phyloP scores from a whole-genome alignment of 208 protist species.

The Leishmania amazonensis region DNA sequence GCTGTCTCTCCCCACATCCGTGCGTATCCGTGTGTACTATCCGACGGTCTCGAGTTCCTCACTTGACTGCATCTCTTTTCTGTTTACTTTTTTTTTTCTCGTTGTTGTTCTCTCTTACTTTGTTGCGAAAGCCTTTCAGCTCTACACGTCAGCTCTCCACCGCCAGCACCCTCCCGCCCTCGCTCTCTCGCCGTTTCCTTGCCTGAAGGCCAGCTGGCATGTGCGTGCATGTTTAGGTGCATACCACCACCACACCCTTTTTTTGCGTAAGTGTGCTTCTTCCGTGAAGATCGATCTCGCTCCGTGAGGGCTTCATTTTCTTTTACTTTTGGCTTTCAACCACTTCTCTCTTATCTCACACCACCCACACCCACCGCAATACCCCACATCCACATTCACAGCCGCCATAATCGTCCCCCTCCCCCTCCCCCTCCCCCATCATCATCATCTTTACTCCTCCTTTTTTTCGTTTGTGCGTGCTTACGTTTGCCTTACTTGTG shows the following conservation, averaged over 20 bases:
- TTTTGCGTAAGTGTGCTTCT: slow-evolving; percentile 16
- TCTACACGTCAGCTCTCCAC: slow-evolving; percentile 3
- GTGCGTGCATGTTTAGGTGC: slow-evolving; percentile 1
- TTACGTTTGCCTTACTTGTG: neutral
- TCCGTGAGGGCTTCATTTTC: slow-evolving; percentile 16
- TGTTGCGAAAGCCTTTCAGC: neutral
- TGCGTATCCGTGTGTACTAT: neutral
- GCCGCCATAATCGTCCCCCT: neutral
- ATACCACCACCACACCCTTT: neutral
- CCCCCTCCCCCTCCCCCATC: neutral
- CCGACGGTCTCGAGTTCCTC: neutral
- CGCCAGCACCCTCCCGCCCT: neutral
- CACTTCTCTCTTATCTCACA: neutral
- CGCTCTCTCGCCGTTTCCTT: slow-evolving; percentile 7
- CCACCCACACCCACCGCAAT: neutral
- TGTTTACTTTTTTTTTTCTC: neutral
- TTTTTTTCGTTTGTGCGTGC: neutral
- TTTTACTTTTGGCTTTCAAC: neutral
- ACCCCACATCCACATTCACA: too few relatives aligned
- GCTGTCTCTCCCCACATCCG: neutral
- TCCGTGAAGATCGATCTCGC: slow-evolving; percentile 4
- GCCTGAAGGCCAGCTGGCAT: neutral
- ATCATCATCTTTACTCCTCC: neutral
- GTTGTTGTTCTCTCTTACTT: neutral
- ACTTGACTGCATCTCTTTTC: neutral